These are phyloP conservation scores for Debaryomyces tyrocola DNA, from an alignment of 805 yeast species.

Conservation along the genomic window DNA sequence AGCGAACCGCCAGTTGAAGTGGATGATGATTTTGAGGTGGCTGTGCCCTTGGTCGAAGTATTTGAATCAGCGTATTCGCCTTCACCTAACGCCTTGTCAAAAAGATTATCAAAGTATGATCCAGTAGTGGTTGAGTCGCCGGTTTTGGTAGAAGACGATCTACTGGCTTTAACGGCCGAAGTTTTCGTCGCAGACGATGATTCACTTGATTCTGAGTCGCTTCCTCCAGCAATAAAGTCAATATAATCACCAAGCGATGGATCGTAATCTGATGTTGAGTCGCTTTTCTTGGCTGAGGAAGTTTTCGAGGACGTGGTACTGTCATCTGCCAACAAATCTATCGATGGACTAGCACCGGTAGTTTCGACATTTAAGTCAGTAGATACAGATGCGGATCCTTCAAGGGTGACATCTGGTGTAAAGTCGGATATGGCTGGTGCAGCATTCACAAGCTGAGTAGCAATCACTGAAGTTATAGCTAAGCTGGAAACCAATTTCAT, in stretches of 20 bases:
- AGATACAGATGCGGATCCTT: neutral
- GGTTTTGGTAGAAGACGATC: too few species aligned
- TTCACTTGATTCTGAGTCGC: too few species aligned
- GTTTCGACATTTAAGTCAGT: too few species aligned
- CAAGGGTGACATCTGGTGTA: neutral
- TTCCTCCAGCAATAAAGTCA: too few species aligned
- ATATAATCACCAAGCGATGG: too few species aligned
- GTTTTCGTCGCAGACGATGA: too few species aligned
- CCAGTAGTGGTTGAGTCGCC: neutral
- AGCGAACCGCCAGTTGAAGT: slow-evolving; percentile 1
- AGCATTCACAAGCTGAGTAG: slow-evolving; percentile 20
- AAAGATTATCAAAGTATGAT: neutral
- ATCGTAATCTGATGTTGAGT: too few species aligned
- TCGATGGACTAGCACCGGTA: too few species aligned
- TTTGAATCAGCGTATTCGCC: neutral
- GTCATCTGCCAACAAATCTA: too few species aligned
- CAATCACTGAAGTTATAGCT: slow-evolving; percentile 15
- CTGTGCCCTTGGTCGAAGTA: neutral
- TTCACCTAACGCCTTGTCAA: neutral
- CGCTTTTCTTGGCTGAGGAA: too few species aligned
- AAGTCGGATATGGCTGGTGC: slow-evolving; percentile 14
- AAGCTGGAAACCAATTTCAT: slow-evolving; percentile 21
- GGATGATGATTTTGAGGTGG: slow-evolving; percentile 1
- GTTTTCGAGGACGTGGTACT: too few species aligned
- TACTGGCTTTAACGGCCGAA: too few species aligned